Evolutionary conservation across 768 basidiomycete species (phyloP), one percentile per base, ranked within the genome.

Genomic region (Multifurca ochricompacta): DNA sequence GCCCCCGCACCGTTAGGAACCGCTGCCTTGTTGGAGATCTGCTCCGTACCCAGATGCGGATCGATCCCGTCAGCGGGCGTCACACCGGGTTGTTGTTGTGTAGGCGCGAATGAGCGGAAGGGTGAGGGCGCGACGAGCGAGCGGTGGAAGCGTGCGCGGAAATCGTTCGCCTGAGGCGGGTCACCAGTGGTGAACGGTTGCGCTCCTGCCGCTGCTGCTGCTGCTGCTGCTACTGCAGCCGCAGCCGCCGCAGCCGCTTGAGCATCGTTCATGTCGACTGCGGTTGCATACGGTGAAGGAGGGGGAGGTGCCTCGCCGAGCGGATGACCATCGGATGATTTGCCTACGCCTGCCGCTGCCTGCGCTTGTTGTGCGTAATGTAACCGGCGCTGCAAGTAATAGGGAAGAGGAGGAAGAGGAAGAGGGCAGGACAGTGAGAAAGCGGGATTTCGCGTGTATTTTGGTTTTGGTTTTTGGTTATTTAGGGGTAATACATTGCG

Each of bases 61-160:
- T 65, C 62, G 31, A 65, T 63, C 11, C 64, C 44, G 13, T 65
- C 64, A 0, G 53, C 19, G 2, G 62, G 51, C 25, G 53, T 23
- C 11, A 46, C 35, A n/a, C n/a, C n/a, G n/a, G n/a, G n/a, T n/a
- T n/a, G n/a, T 9, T 61, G 62, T 34, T 59, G 65, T 5, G 57
- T 49, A 1, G 61, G 53, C 3, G 55, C 62, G 47, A 61, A 59
- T 9, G 63, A 65, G 69, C 69, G 66, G 68, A 85, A 85, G 4
- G 84, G 83, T 0, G 80, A 73, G 0, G 82, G 82, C 0, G 76
- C 81, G 16, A 75, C 73, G 44, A 85, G 72, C 2, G 82, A 68
- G 21, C 81, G 72, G 53, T 80, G 81, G 64, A 85, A 85, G 42
- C 83, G 80, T 8, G 79, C 79, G 19, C 83, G 80, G 60, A 85